Base-by-base conservation (phyloP, 1,284 basidiomycete species). In the Sporisorium sorghi region DNA sequence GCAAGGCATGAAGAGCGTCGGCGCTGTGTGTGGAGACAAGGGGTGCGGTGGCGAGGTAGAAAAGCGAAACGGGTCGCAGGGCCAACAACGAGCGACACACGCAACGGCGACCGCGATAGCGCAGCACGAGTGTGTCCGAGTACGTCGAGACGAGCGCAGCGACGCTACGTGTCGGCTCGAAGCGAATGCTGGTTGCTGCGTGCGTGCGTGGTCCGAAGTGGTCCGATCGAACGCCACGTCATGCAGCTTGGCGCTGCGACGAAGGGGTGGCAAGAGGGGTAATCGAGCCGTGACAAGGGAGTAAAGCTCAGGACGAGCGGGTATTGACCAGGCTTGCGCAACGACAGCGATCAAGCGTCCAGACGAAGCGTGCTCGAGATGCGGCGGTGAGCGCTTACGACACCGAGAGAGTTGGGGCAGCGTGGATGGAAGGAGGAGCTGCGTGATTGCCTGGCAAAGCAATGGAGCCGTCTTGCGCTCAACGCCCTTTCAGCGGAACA, bases 1-100 rank as follows among this genome's bases (percentile, higher is more conserved):
- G 47, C 40, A 64, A 59, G 46, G 67, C 67, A 70, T 70, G 67
- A 64, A 70, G 67, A 60, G 42, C 53, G 43, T 46, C 46, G 28
- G 30, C 49, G 49, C 21, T 46, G 12, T 15, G 40, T 26, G 56
- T 40, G 12, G 35, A 42, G 35, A 30, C n/a, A n/a, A 17, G 35
- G 28, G 26, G 43, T 37, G 19, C 19, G 24, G 49, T 30, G 24
- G 24, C 42, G 49, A 35, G 17, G 32, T 17, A 35, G 30, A 5
- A 30, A 32, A 40, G 17, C 33, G 44, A 33, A 47, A 21, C 21
- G 17, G 30, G 21, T n/a, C 17, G 24, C 47, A 14, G 23, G 44
- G 24, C 39, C 21, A 26, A 40, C 42, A 35, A 42, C 51, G 51
- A 43, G 19, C 51, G 51, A 53, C 40, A 43, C 39, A 17, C 26